These are phyloP conservation scores for Colletotrichum godetiae DNA, from an alignment of 2,329 filamentous ascomycete genomes.

Conservation along the genomic window DNA sequence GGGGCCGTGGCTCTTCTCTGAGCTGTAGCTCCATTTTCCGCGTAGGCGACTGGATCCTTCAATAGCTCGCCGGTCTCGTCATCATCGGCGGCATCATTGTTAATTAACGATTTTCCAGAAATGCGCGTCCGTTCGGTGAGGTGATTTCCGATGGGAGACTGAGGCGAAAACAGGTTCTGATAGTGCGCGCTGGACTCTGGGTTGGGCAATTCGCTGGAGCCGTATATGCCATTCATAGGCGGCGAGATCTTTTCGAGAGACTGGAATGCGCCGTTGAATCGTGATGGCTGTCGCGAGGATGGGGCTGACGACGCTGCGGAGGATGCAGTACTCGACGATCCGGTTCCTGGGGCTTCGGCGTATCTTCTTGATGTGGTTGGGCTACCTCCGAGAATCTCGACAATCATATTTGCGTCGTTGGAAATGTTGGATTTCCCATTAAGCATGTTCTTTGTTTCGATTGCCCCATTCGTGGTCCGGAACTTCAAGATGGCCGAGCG, in stretches of 20 bases:
- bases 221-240: constrained; percentile 65
- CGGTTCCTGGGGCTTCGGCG: constrained; percentile 38
- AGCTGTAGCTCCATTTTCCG: constrained; percentile 69
- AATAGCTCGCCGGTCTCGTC: constrained; percentile 80
- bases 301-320: constrained; percentile 54
- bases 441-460: constrained; percentile 67
- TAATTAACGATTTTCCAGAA: constrained; percentile 79
- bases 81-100: constrained; percentile 70
- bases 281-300: constrained; percentile 65
- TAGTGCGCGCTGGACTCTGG: constrained; percentile 65
- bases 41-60: constrained; percentile 78
- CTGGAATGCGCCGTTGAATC: constrained; percentile 71
- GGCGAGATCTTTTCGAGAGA: constrained; percentile 71
- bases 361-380: constrained; percentile 46
- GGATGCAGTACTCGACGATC: constrained; percentile 49
- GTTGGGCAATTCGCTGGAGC: constrained; percentile 68
- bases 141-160: constrained; percentile 78
- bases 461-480: constrained; percentile 62
- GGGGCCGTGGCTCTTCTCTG: constrained; percentile 78
- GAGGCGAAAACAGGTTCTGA: constrained; percentile 76
- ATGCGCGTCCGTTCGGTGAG: constrained; percentile 70
- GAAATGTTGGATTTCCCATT: constrained; percentile 65
- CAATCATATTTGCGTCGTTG: constrained; percentile 63
- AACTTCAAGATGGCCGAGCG: constrained; percentile 66
- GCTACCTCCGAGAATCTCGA: constrained; percentile 65